Percentiles rank a stretch among this genome's conserved stretches.
Evolutionary conservation across 352 stramenopile genomes (phyloP).

Genomic region (Globisporangium paddicum): DNA sequence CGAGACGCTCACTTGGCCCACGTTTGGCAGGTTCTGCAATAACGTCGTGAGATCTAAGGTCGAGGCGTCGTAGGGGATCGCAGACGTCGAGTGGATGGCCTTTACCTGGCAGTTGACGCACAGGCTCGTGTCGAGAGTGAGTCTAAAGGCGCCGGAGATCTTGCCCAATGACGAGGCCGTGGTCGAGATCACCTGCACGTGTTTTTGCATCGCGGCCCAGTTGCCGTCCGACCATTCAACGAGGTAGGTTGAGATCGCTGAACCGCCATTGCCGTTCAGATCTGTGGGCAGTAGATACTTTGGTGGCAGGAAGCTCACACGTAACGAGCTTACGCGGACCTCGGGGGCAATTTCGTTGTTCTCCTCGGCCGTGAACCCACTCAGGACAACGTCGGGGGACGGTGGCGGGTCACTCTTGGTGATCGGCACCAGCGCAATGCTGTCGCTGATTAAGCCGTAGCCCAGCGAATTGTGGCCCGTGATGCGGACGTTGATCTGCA

Average conservation of each 20-base stretch:
- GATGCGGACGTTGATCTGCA: slow-evolving; percentile 86
- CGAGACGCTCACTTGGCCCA: slow-evolving; percentile 87
- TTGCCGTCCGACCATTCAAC: slow-evolving; percentile 91
- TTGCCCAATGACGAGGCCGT: slow-evolving; percentile 23
- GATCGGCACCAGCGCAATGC: slow-evolving; percentile 74
- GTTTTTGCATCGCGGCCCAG: slow-evolving; percentile 55
- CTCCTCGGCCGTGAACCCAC: slow-evolving; percentile 31
- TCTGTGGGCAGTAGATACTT: slow-evolving; percentile 45
- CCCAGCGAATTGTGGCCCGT: slow-evolving; percentile 90
- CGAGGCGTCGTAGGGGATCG: slow-evolving; percentile 68
- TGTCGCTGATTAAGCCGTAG: slow-evolving; percentile 71
- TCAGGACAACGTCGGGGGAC: slow-evolving; percentile 53
- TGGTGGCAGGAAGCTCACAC: slow-evolving; percentile 79
- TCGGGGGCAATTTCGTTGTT: slow-evolving; percentile 27
- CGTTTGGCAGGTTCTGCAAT: slow-evolving; percentile 92
- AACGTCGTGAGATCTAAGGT: slow-evolving; percentile 60
- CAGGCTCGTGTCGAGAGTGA: slow-evolving; percentile 83
- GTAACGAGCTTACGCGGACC: slow-evolving; percentile 70
- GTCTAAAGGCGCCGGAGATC: slow-evolving; percentile 63
- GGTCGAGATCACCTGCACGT: slow-evolving; percentile 69
- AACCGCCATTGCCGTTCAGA: slow-evolving; percentile 82
- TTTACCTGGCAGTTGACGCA: slow-evolving; percentile 79
- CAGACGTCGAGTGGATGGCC: slow-evolving; percentile 47
- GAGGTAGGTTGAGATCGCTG: slow-evolving; percentile 83
- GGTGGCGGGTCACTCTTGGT: slow-evolving; percentile 87